These are phyloP conservation scores for Diaporthe vexans DNA, from an alignment of 2,329 filamentous ascomycete genomes.

Conservation along the genomic window DNA sequence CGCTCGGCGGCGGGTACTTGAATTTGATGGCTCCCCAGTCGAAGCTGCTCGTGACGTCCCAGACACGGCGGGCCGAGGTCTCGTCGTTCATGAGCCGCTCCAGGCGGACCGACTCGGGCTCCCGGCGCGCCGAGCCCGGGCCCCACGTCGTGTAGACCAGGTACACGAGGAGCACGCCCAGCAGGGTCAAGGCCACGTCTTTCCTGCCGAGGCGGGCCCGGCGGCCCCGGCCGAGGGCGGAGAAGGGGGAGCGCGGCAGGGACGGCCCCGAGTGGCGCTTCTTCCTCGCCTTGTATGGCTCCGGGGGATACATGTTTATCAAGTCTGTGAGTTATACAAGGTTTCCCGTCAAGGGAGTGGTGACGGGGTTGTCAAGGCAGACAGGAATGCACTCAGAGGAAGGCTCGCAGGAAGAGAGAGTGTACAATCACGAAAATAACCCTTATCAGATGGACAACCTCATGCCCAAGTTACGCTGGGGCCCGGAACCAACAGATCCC, in stretches of 20 bases:
- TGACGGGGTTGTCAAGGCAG: neutral
- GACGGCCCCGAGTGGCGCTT: slow-evolving; percentile 25
- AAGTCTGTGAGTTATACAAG: neutral
- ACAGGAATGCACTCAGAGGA: neutral
- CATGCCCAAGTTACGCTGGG: neutral
- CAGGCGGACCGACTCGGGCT: slow-evolving; percentile 43
- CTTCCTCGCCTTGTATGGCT: slow-evolving; percentile 13
- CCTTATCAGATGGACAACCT: neutral
- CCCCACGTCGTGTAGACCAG: slow-evolving; percentile 18
- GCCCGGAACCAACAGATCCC: neutral
- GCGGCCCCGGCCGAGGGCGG: slow-evolving; percentile 26
- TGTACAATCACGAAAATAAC: neutral
- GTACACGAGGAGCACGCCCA: slow-evolving; percentile 37
- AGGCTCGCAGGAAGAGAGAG: neutral
- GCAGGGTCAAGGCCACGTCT: slow-evolving; percentile 27
- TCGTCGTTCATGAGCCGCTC: slow-evolving; percentile 51
- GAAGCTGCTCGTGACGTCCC: slow-evolving; percentile 51
- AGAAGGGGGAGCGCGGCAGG: slow-evolving; percentile 20
- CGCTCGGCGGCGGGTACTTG: slow-evolving; percentile 45
- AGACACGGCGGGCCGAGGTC: slow-evolving; percentile 26
- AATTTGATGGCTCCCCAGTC: slow-evolving; percentile 53
- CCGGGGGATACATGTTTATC: slow-evolving; percentile 3
- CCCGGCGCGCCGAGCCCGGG: neutral
- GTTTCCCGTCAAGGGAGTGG: neutral
- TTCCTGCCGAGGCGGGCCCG: slow-evolving; percentile 20